Evolutionary conservation across 1,284 basidiomycete species (phyloP).

Genomic region (Apiotrichum laibachii): DNA sequence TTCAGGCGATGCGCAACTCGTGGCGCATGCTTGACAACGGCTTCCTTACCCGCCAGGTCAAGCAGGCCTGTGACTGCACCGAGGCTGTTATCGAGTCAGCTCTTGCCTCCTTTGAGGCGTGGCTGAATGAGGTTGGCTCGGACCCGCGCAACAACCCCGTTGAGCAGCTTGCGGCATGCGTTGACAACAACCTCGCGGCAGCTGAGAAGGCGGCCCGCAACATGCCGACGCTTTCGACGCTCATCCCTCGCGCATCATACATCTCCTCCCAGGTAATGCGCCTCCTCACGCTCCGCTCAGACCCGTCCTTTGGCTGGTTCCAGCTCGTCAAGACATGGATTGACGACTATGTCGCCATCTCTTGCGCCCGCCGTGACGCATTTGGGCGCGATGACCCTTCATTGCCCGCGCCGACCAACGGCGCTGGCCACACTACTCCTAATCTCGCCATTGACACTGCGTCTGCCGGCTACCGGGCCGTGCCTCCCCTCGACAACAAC

Average conservation of each 20-base stretch:
- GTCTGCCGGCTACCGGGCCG: constrained; percentile 14
- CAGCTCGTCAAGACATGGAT: constrained; percentile 48
- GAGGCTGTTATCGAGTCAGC: constrained; percentile 27
- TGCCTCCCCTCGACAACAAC: constrained; percentile 14
- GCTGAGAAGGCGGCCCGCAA: constrained; percentile 6
- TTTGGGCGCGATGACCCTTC: constrained; percentile 18
- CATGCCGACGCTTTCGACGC: background rate
- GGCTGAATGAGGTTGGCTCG: constrained; percentile 28
- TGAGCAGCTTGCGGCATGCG: constrained; percentile 16
- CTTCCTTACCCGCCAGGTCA: constrained; percentile 35
- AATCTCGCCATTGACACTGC: constrained; percentile 22
- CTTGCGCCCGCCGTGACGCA: constrained; percentile 31
- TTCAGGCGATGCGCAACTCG: constrained; percentile 30
- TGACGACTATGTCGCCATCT: constrained; percentile 43
- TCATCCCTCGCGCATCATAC: constrained; percentile 34
- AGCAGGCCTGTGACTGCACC: constrained; percentile 29
- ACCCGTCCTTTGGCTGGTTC: constrained; percentile 41
- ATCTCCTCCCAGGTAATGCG: constrained; percentile 43
- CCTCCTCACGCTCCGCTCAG: constrained; percentile 38
- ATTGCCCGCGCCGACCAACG: background rate
- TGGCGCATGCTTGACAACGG: constrained; percentile 36
- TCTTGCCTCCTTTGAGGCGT: constrained; percentile 27
- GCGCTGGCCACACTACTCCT: constrained; percentile 2
- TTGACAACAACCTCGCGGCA: constrained; percentile 9
- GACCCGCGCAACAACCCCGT: constrained; percentile 12